Evolutionary conservation across 352 stramenopile genomes (phyloP).

Genomic region (Phytophthora hybrid): DNA sequence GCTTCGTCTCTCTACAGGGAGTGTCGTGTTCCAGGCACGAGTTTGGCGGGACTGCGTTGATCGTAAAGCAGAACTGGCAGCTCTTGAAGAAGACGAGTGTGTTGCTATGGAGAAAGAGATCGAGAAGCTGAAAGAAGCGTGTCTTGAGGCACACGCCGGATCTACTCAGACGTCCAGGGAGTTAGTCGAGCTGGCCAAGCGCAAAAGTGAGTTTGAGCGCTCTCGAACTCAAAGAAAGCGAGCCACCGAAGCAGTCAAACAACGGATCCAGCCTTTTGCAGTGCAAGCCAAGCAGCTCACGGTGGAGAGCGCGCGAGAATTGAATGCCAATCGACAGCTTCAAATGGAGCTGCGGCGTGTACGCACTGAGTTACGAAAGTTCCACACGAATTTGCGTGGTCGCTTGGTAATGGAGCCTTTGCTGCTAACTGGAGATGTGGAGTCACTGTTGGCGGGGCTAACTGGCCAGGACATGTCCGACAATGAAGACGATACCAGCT

Average conservation of each 20-base stretch:
- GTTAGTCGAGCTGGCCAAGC: slow-evolving; percentile 42
- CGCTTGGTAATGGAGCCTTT: slow-evolving; percentile 64
- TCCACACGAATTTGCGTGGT: slow-evolving; percentile 51
- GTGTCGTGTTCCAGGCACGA: slow-evolving; percentile 70
- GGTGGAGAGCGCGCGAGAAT: slow-evolving; percentile 57
- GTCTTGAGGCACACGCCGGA: slow-evolving; percentile 53
- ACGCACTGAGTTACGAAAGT: slow-evolving; percentile 43
- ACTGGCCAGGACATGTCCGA: slow-evolving; percentile 14
- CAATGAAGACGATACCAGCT: slow-evolving; percentile 11
- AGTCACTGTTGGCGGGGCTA: slow-evolving; percentile 39
- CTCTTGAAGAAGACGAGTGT: slow-evolving; percentile 54
- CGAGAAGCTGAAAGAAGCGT: slow-evolving; percentile 52
- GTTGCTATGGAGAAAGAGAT: slow-evolving; percentile 59
- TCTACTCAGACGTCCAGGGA: slow-evolving; percentile 47
- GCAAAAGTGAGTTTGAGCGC: slow-evolving; percentile 46
- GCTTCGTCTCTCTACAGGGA: slow-evolving; percentile 38
- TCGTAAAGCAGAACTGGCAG: slow-evolving; percentile 48
- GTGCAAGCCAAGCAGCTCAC: slow-evolving; percentile 67
- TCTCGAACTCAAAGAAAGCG: slow-evolving; percentile 32
- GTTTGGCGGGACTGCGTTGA: slow-evolving; percentile 78
- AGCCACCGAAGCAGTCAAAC: slow-evolving; percentile 50
- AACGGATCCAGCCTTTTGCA: slow-evolving; percentile 67
- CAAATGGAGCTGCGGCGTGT: slow-evolving; percentile 59
- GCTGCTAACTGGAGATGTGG: slow-evolving; percentile 61
- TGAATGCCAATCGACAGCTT: slow-evolving; percentile 59